A percentile compares a stretch with the other conserved stretches of the same genome.
Evolutionary conservation across 202 grass and related monocot species (phyloP).

Genomic region (Carex sylvatica): DNA sequence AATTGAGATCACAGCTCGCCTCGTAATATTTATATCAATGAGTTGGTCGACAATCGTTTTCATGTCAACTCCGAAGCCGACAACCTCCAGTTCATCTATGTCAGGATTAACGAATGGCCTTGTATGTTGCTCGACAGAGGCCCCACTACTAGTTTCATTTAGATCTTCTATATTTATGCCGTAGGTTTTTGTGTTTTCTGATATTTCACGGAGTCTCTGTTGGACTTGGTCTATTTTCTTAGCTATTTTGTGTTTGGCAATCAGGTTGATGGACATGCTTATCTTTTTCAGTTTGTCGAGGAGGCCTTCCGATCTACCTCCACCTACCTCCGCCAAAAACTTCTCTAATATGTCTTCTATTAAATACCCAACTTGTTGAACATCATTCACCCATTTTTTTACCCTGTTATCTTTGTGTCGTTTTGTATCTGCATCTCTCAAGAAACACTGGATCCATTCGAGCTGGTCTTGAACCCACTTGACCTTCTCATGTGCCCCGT

Average conservation of each 20-base stretch:
- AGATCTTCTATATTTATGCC: not conserved
- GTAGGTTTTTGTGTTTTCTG: not conserved
- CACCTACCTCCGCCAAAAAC: not conserved
- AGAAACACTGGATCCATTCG: not conserved
- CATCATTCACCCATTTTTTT: not conserved
- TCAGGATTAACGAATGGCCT: not conserved
- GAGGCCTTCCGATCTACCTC: too few species aligned
- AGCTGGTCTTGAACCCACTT: not conserved
- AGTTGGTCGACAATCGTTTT: too few species aligned
- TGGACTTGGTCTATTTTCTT: not conserved
- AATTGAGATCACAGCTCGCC: too few species aligned
- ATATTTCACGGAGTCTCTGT: not conserved
- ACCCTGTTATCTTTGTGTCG: not conserved
- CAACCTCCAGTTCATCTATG: not conserved
- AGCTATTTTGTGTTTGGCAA: not conserved
- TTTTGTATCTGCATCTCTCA: conserved; percentile 9
- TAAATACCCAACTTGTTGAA: not conserved
- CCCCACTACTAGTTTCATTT: too few species aligned
- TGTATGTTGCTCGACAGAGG: too few species aligned
- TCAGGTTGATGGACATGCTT: not conserved
- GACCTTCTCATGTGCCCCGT: not conserved
- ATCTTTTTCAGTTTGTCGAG: not conserved
- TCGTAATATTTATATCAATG: too few species aligned
- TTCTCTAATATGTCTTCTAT: not conserved
- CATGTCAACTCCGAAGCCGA: too few species aligned